Conservation (phyloP, 805 yeast species). For the Scheffersomyces ergatensis region DNA sequence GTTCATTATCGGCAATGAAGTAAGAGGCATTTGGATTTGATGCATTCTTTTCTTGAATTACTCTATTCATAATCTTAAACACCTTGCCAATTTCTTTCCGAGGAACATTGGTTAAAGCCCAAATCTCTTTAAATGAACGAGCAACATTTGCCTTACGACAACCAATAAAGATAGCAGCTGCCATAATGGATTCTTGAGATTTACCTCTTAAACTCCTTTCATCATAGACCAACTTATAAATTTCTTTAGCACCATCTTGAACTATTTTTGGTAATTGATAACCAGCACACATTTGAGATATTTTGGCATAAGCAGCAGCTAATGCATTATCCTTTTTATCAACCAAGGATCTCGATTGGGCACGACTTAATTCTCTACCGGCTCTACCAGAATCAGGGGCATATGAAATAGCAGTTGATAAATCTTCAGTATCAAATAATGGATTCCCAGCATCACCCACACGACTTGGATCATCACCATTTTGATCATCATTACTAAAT, state of each 20-base stretch:
- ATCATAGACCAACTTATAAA: slow-evolving; percentile 86
- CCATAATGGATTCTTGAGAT: slow-evolving; percentile 91
- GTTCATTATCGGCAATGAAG: slow-evolving; percentile 47
- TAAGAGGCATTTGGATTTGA: slow-evolving; percentile 41
- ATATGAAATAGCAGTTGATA: slow-evolving; percentile 87
- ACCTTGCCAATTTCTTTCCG: slow-evolving; percentile 93
- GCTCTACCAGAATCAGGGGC: slow-evolving; percentile 81
- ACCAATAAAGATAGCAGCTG: slow-evolving; percentile 92
- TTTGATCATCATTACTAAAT: slow-evolving; percentile 95
- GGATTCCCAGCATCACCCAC: slow-evolving; percentile 98
- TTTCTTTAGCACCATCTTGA: slow-evolving; percentile 97
- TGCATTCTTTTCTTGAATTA: slow-evolving; percentile 55
- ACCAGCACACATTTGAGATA: slow-evolving; percentile 96
- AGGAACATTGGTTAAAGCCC: slow-evolving; percentile 92
- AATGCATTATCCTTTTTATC: slow-evolving; percentile 87
- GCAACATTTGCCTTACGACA: slow-evolving; percentile 93
- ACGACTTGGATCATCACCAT: slow-evolving; percentile 98
- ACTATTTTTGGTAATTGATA: slow-evolving; percentile 92
- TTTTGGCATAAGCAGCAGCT: slow-evolving; percentile 84
- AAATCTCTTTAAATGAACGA: slow-evolving; percentile 91
- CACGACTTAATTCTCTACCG: slow-evolving; percentile 87
- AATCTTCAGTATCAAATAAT: slow-evolving; percentile 82
- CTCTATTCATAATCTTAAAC: slow-evolving; percentile 71
- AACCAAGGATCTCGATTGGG: slow-evolving; percentile 80
- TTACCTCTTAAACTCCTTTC: slow-evolving; percentile 85